Evolutionary conservation across 345 rosid genomes (phyloP), one percentile per base, ranked within the genome.

Genomic region (Boechera retrofracta): DNA sequence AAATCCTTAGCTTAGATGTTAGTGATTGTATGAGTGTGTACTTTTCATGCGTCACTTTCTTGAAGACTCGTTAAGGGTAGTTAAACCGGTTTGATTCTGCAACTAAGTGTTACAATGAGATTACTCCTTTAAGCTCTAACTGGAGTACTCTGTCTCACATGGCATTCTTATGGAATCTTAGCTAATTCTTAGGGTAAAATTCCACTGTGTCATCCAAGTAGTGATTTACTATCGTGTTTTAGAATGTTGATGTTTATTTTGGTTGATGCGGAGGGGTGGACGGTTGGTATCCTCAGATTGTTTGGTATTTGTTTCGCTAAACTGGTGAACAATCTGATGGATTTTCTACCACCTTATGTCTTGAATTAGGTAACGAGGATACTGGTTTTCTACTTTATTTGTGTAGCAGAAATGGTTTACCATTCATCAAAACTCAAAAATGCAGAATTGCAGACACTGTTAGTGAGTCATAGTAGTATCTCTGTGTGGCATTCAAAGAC

Each of bases 401-500:
- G 15, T 64, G 26, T 45, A 53, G 41, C 12, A 69, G 52, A 54
- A 67, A 31, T 65, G 31, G 56, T 42, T 2, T 48, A 32, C 10
- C n/a, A 5, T n/a, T 24, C 0, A 13, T 28, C 38, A 26, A 16
- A 33, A 7, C 71, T 21, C 11, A 10, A 7, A 36, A 36, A 13
- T 67, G 47, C 13, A 52, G 72, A 51, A 7, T 36, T 36, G 61
- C 61, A 2, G 5, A 10, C 18, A 53, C 36, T 4, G 61, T 8
- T 52, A 49, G 32, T 21, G 58, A 16, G 28, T 47, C 39, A 10
- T 65, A 12, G 56, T 65, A 16, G 29, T 65, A 10, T 29, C 31
- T 48, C 31, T 66, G 57, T 66, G 44, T 49, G 71, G 7, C 47
- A 21, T 6, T 67, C 33, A 51, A 51, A 33, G 54, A 15, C 26